Conservation (phyloP, 1,139 yeast genomes). For the Debaryomyces psychrophilus region DNA sequence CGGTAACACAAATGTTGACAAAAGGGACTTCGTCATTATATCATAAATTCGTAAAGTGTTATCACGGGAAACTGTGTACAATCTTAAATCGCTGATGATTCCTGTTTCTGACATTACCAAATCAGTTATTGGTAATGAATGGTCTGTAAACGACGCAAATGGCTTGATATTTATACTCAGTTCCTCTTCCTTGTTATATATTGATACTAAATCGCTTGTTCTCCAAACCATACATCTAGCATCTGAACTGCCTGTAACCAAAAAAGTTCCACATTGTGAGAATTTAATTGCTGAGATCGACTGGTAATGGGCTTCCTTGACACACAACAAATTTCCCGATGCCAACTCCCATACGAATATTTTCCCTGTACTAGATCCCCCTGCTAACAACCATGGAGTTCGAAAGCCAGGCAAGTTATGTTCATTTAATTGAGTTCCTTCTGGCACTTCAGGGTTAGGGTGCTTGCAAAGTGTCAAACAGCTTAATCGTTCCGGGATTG, state of each 20-base stretch:
- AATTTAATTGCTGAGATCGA: conserved; percentile 61
- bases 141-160: conserved; percentile 64
- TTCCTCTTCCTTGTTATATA: conserved; percentile 26
- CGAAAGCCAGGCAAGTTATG: conserved; percentile 37
- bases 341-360: conserved; percentile 82
- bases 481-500: conserved; percentile 78
- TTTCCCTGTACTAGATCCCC: conserved; percentile 73
- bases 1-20: conserved; percentile 74
- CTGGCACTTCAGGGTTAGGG: conserved; percentile 19
- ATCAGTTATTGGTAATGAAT: conserved; percentile 75
- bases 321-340: conserved; percentile 76
- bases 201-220: conserved; percentile 58
- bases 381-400: conserved; percentile 71
- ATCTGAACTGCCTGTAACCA: conserved; percentile 81
- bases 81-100: conserved; percentile 56
- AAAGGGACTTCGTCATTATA: conserved; percentile 43
- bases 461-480: conserved; percentile 57
- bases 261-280: conserved; percentile 64
- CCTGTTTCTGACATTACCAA: conserved; percentile 54
- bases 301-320: conserved; percentile 86
- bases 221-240: conserved; percentile 80
- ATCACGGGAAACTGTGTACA: conserved; percentile 76
- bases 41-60: conserved; percentile 73
- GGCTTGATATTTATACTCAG: conserved; percentile 37
- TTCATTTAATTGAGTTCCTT: conserved; percentile 9